Base-by-base conservation (phyloP, 2,329 filamentous ascomycete species). In the Nemania diffusa region DNA sequence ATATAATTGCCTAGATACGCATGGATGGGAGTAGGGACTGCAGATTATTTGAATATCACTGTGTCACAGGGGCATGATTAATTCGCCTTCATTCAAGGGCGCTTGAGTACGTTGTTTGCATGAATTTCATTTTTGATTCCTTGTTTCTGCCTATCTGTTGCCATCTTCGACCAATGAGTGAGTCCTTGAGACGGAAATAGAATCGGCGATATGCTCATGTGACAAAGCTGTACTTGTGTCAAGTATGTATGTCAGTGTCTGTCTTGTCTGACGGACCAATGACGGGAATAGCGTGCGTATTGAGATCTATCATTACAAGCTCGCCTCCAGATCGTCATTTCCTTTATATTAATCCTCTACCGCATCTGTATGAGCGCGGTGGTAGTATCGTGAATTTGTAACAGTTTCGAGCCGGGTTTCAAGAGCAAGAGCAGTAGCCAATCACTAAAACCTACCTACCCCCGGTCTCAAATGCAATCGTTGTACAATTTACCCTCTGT, bases 401-500 rank as follows among this genome's bases (percentile, higher is more conserved):
- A 6, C 46, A 7, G 7, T 50, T 24, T 32, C 50, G 26, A 52
- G 9, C 27, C 26, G 44, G 27, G 26, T 26, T 62, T 50, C n/a
- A 40, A 44, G 13, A 40, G 32, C 4, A n/a, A 50, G 20, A n/a
- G n/a, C n/a, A n/a, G n/a, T n/a, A 50, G 27, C 29, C 42, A 56
- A 20, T 46, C 20, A n/a, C 55, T 32, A 20, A 13, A 58, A 55
- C 26, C 13, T 58, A 52, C 15, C 58, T 17, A n/a, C 50, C 32
- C 37, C 6, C 22, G 59, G 26, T 24, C 11, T 29, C 2, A 46
- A 40, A 56, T 42, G 3, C 0, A 55, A 51, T 50, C 13, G 32
- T 42, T 26, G 53, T 56, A 55, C 48, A 55, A n/a, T 24, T 55
- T 57, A 48, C 32, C 60, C 22, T 32, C 22, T 34, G 7, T 11